phyloP scores from a whole-genome alignment of 768 basidiomycete genomes.

The Naganishia vaughanmartiniae region DNA sequence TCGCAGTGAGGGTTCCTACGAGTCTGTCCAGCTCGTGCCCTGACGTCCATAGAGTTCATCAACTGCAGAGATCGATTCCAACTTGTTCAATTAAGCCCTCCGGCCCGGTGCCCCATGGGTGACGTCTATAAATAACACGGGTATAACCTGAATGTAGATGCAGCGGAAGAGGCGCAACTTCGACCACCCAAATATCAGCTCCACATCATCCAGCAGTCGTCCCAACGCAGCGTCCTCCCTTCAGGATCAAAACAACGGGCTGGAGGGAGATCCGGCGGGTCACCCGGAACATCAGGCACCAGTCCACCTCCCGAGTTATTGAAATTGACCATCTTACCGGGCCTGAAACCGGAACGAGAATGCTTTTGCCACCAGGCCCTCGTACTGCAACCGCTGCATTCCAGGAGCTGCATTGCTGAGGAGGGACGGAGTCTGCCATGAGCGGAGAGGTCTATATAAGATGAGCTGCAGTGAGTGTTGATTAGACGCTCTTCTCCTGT shows the following conservation, averaged over 20 bases:
- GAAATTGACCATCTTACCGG: neutral
- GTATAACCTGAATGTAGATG: neutral
- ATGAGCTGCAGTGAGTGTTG: neutral
- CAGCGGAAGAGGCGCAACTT: neutral
- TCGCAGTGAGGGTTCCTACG: no score
- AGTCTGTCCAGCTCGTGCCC: no score
- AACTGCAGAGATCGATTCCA: no score
- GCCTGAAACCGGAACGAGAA: neutral
- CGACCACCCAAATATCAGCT: no score
- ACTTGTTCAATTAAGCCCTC: neutral
- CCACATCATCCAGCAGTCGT: neutral
- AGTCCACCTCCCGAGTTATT: neutral
- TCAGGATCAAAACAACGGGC: neutral
- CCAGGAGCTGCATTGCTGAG: no score
- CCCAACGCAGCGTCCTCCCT: neutral
- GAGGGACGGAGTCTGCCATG: no score
- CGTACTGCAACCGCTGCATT: neutral
- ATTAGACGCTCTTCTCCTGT: neutral
- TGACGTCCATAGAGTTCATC: no score
- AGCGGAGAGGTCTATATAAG: neutral
- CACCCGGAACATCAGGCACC: neutral
- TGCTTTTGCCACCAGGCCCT: neutral
- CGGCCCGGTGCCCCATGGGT: slow-evolving; percentile 3
- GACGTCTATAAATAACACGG: neutral
- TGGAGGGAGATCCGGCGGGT: neutral